Conservation (phyloP, 108 stramenopile species). For the Conticribra guillardii region DNA sequence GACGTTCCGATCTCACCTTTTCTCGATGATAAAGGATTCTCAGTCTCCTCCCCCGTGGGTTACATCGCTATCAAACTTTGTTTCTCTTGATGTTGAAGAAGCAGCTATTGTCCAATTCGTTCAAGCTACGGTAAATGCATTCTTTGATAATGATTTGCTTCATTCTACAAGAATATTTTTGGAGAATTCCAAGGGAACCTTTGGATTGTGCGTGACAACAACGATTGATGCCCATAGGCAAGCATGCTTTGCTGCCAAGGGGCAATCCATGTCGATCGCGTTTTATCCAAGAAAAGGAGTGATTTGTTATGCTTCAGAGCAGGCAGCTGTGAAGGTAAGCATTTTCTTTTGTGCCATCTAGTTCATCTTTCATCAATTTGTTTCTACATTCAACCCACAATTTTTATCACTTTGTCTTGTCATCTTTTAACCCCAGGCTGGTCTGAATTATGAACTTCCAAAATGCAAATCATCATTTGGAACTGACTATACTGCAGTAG, state of each 20-base stretch:
- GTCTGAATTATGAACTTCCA: slow-evolving; percentile 47
- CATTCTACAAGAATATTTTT: slow-evolving; percentile 54
- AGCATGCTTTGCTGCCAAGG: slow-evolving; percentile 66
- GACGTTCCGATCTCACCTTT: not conserved
- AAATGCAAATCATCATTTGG: slow-evolving; percentile 20
- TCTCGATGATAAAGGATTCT: not conserved
- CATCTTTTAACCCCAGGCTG: slow-evolving; percentile 62
- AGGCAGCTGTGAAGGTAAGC: slow-evolving; percentile 68
- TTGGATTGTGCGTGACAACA: slow-evolving; percentile 63
- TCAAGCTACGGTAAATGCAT: slow-evolving; percentile 52
- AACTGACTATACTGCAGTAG: slow-evolving; percentile 15
- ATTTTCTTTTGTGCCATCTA: not conserved
- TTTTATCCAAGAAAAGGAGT: slow-evolving; percentile 74
- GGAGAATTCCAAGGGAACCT: slow-evolving; percentile 64
- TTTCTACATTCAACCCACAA: too few species aligned
- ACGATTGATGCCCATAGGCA: slow-evolving; percentile 74
- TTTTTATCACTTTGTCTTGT: too few species aligned
- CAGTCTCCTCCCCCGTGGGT: not conserved
- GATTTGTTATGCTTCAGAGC: slow-evolving; percentile 72
- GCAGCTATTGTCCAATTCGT: slow-evolving; percentile 14
- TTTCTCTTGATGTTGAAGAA: slow-evolving; percentile 13
- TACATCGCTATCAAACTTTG: slow-evolving; percentile 1
- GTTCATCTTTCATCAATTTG: not conserved
- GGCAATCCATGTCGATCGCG: slow-evolving; percentile 67
- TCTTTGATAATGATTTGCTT: slow-evolving; percentile 74